These are phyloP conservation scores for Ustilago hordei DNA, from an alignment of 1,284 basidiomycete genomes.

Conservation along the genomic window DNA sequence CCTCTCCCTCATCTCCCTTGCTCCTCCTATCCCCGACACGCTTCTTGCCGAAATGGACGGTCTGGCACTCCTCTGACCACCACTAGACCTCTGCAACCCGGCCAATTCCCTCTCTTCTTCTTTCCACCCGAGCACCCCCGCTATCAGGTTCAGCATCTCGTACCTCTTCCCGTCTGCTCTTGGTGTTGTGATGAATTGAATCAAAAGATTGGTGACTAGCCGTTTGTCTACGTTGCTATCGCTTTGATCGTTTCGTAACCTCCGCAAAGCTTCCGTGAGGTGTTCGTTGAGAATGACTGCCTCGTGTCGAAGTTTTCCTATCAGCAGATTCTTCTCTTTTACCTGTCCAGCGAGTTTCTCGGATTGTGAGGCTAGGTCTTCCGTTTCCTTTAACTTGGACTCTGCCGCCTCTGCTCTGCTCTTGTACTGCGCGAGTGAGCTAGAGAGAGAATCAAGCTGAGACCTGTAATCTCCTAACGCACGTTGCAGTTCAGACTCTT, in stretches of 20 bases:
- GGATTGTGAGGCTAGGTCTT: constrained; percentile 3
- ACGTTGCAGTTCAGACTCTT: constrained; percentile 75
- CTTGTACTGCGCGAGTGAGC: constrained; percentile 85
- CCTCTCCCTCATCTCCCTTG: neutral
- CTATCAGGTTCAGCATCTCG: constrained; percentile 91
- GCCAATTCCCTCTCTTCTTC: constrained; percentile 90
- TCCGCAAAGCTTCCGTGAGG: constrained; percentile 93
- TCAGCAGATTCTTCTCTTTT: constrained; percentile 91
- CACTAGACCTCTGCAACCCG: constrained; percentile 76
- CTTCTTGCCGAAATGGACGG: neutral
- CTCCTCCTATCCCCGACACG: neutral
- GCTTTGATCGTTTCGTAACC: constrained; percentile 84
- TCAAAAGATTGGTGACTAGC: constrained; percentile 91
- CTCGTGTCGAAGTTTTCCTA: constrained; percentile 93
- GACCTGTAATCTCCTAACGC: constrained; percentile 84
- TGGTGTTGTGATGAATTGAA: constrained; percentile 91
- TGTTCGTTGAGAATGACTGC: constrained; percentile 88
- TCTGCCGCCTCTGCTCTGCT: constrained; percentile 87
- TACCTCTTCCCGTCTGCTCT: constrained; percentile 93
- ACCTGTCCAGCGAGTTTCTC: constrained; percentile 77
- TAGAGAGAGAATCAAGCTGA: constrained; percentile 78
- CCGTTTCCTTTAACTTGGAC: constrained; percentile 36
- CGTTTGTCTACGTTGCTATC: constrained; percentile 90
- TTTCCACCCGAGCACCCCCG: constrained; percentile 88
- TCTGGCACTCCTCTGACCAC: neutral